These are phyloP conservation scores for Sambucus nigra DNA, from an alignment of 129 eudicot genomes.

Conservation along the genomic window DNA sequence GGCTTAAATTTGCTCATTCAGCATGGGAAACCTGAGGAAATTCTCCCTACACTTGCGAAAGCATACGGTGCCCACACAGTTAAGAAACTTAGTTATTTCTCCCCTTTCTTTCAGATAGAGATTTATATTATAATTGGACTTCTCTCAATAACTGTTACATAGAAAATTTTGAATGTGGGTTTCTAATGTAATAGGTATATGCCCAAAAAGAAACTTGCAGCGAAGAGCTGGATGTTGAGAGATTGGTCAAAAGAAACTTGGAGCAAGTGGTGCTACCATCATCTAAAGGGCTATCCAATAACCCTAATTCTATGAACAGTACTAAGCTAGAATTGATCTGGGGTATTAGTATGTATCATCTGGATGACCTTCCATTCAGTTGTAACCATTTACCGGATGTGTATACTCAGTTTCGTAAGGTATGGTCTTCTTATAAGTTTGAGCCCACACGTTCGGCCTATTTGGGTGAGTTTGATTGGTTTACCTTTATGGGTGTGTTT, in stretches of 20 bases:
- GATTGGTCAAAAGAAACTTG: slow-evolving; percentile 26
- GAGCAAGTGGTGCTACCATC: slow-evolving; percentile 16
- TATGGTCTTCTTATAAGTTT: slow-evolving; percentile 3
- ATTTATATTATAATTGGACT: background rate
- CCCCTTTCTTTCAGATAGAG: background rate
- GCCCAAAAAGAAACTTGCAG: slow-evolving; percentile 79
- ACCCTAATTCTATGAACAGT: slow-evolving; percentile 7
- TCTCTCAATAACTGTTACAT: background rate
- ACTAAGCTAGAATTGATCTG: slow-evolving; percentile 39
- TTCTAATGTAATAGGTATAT: slow-evolving; percentile 27
- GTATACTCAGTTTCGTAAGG: slow-evolving; percentile 66
- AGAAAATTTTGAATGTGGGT: background rate
- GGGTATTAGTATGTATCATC: slow-evolving; percentile 59
- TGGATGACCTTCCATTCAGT: slow-evolving; percentile 54
- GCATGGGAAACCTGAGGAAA: slow-evolving; percentile 56
- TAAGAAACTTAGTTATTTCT: slow-evolving; percentile 3
- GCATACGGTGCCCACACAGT: slow-evolving; percentile 58
- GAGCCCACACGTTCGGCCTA: background rate
- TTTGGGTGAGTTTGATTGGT: no score
- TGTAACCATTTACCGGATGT: slow-evolving; percentile 41
- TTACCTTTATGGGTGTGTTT: no score
- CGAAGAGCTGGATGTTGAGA: slow-evolving; percentile 52
- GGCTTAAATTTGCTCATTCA: slow-evolving; percentile 51
- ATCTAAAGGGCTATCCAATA: slow-evolving; percentile 6
- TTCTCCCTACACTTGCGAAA: slow-evolving; percentile 43